A percentile compares a stretch with the other conserved stretches of the same genome.
Conservation (phyloP, 2,329 filamentous ascomycete genomes). For the Colletotrichum simmondsii region DNA sequence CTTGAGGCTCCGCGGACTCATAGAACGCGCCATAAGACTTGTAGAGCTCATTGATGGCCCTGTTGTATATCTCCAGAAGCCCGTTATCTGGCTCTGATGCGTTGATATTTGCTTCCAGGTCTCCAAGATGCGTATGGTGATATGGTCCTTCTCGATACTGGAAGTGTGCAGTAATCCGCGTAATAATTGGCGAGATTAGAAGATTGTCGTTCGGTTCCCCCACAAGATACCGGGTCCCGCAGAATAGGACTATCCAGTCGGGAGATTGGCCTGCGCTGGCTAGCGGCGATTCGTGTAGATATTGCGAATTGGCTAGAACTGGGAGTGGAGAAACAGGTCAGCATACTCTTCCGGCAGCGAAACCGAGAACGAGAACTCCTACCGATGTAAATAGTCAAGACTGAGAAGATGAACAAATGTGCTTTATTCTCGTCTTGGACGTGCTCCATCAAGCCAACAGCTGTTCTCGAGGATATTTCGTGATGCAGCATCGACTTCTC, state of each 20-base stretch:
- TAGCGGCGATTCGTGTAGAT: conserved; percentile 25
- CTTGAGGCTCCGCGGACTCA: conserved; percentile 35
- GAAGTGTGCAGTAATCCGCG: conserved; percentile 24
- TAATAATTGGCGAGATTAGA: conserved; percentile 31
- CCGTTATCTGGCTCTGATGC: conserved; percentile 22
- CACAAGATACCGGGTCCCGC: conserved; percentile 29
- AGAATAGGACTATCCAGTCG: conserved; percentile 38
- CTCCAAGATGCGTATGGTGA: conserved; percentile 37
- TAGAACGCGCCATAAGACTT: conserved; percentile 42
- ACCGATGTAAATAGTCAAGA: conserved; percentile 35
- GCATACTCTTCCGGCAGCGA: background rate
- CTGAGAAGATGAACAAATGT: conserved; percentile 33
- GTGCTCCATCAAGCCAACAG: conserved; percentile 40
- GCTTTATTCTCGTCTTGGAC: conserved; percentile 32
- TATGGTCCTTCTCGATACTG: conserved; percentile 26
- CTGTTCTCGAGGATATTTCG: conserved; percentile 42
- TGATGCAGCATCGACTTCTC: conserved; percentile 40
- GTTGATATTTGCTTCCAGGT: conserved; percentile 38
- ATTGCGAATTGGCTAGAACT: conserved; percentile 31
- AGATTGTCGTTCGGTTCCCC: conserved; percentile 17
- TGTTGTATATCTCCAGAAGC: conserved; percentile 40
- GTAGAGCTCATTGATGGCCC: conserved; percentile 47
- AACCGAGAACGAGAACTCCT: background rate
- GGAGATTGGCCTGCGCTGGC: conserved; percentile 20
- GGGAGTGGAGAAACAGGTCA: background rate